Evolutionary conservation across 2,329 filamentous ascomycete genomes (phyloP).

Genomic region (Ascochyta fabae): DNA sequence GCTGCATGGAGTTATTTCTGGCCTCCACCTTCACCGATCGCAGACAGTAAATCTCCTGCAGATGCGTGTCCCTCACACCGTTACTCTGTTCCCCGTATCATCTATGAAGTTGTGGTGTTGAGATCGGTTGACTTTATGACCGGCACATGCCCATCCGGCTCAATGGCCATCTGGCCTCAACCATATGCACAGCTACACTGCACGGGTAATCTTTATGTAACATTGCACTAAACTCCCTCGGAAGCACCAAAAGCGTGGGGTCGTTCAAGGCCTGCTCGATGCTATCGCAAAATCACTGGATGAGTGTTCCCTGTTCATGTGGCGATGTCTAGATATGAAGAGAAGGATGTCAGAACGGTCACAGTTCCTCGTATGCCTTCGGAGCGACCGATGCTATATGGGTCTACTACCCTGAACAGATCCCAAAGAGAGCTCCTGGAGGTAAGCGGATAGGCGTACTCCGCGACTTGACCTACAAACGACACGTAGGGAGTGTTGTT

Average conservation of each 20-base stretch:
- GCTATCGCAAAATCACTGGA: neutral
- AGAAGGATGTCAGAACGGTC: neutral
- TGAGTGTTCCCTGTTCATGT: neutral
- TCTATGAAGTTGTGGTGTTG: neutral
- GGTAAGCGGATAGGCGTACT: too few species aligned
- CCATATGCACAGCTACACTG: neutral
- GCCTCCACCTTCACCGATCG: neutral
- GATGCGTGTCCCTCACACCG: neutral
- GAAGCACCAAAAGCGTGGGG: neutral
- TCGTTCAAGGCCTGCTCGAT: neutral
- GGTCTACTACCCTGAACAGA: too few species aligned
- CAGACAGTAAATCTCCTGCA: neutral
- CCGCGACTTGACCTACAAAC: too few species aligned
- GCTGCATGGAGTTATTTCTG: neutral
- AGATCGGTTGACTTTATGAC: neutral
- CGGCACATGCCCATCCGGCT: neutral
- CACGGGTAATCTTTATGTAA: neutral
- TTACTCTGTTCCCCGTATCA: neutral
- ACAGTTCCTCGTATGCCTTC: neutral
- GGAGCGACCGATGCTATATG: neutral
- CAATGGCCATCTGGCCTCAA: neutral
- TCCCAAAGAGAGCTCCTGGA: too few species aligned
- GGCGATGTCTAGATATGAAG: neutral
- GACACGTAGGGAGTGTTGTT: too few species aligned
- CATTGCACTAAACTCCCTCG: neutral